Evolutionary conservation across 805 yeast species (phyloP).

Genomic region (Saccharomycopsis oosterbeekiorum): DNA sequence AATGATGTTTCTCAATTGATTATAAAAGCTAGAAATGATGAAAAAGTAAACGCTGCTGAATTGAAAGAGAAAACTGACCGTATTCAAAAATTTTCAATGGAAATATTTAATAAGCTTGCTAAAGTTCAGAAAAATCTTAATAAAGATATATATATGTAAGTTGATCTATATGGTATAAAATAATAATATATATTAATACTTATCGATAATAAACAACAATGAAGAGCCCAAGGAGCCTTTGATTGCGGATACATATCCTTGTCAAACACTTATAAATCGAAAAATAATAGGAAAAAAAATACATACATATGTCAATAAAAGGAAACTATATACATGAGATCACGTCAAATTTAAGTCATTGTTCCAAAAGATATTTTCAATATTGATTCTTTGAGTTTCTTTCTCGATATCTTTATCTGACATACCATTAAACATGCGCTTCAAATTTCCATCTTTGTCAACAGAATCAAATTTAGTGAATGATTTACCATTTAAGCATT

Average conservation of each 20-base stretch:
- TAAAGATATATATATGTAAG: not conserved
- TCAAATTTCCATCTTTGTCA: not conserved
- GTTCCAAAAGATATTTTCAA: conserved; percentile 11
- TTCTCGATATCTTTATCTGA: conserved; percentile 6
- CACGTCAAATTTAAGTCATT: not conserved
- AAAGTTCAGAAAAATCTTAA: conserved; percentile 2
- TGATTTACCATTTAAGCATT: not conserved
- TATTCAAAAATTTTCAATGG: conserved; percentile 64
- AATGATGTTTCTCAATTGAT: conserved; percentile 1
- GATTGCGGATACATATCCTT: too few relatives aligned
- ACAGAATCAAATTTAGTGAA: not conserved
- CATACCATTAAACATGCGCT: not conserved
- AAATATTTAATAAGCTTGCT: conserved; percentile 55
- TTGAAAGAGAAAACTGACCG: conserved; percentile 68
- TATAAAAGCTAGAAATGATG: conserved; percentile 5
- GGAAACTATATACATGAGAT: not conserved
- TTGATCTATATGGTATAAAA: too few relatives aligned
- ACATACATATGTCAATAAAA: not conserved
- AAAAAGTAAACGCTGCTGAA: conserved; percentile 47
- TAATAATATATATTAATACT: too few relatives aligned
- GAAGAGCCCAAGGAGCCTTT: too few relatives aligned
- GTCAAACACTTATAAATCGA: too few relatives aligned
- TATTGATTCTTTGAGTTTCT: conserved; percentile 4
- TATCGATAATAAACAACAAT: too few relatives aligned
- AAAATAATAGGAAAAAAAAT: too few relatives aligned